Conservation (phyloP, 257 asterid genomes). For the Solanum microdontum region DNA sequence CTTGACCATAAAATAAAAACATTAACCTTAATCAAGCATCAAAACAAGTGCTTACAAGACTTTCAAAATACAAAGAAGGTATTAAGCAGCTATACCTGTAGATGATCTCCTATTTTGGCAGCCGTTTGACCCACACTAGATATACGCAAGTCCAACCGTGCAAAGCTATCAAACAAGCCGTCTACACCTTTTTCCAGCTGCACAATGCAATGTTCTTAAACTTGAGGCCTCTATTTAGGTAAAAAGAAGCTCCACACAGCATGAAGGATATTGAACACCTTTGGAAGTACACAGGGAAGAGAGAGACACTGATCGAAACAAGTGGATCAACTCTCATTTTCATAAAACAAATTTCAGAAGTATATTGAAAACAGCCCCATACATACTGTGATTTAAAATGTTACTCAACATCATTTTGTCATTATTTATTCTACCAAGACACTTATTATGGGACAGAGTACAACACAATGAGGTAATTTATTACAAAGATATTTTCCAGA, state of each 20-base stretch:
- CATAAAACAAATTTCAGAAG: not conserved
- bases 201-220: slow-evolving; percentile 5
- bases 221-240: not conserved
- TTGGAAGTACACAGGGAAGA: not conserved
- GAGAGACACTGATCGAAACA: not conserved
- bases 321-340: not conserved
- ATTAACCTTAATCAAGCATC: not conserved
- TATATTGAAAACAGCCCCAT: not conserved
- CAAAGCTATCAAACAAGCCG: slow-evolving; percentile 89
- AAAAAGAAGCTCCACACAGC: not conserved
- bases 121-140: slow-evolving; percentile 99
- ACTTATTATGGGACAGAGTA: not conserved
- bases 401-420: not conserved
- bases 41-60: not conserved
- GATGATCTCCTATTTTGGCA: slow-evolving; percentile 97
- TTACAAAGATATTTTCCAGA: not conserved
- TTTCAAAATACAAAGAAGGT: not conserved
- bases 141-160: slow-evolving; percentile 90
- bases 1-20: not conserved
- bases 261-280: not conserved
- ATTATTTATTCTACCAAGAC: not conserved
- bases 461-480: not conserved
- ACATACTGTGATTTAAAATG: not conserved
- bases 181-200: slow-evolving; percentile 99
- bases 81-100: slow-evolving; percentile 41